phyloP scores from a whole-genome alignment of 768 basidiomycete species.

The Amanita phalloides region DNA sequence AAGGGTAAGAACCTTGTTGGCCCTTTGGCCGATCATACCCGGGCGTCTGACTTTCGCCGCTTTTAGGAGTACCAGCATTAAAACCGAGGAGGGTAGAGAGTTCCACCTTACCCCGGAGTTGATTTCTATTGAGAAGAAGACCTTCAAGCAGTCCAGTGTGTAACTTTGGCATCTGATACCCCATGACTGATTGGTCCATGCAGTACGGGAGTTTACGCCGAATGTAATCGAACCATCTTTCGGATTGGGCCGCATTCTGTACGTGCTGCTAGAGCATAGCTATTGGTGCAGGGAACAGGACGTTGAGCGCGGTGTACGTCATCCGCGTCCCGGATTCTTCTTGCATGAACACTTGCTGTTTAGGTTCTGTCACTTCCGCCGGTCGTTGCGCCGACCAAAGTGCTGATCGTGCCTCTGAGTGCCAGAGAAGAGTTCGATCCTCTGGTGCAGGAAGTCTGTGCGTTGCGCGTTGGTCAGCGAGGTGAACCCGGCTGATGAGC shows the following conservation, averaged over 20 bases:
- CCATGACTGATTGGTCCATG: not conserved
- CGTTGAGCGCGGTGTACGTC: conserved; percentile 74
- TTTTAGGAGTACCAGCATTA: conserved; percentile 37
- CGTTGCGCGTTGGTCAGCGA: conserved; percentile 24
- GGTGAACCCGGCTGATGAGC: not conserved
- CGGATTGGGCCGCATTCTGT: conserved; percentile 92
- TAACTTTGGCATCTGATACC: conserved; percentile 8
- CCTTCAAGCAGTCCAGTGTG: conserved; percentile 79
- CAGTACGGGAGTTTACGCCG: conserved; percentile 91
- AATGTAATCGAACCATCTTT: conserved; percentile 99
- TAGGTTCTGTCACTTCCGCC: conserved; percentile 88
- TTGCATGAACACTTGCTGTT: conserved; percentile 6
- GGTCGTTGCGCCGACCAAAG: conserved; percentile 90
- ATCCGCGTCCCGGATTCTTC: conserved; percentile 7
- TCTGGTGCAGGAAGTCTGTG: conserved; percentile 83
- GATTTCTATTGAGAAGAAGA: conserved; percentile 71
- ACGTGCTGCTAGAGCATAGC: conserved; percentile 87
- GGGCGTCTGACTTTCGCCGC: not conserved
- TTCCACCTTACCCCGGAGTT: conserved; percentile 66
- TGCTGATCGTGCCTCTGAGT: conserved; percentile 91
- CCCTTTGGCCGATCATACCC: conserved; percentile 1
- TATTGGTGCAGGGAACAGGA: conserved; percentile 95
- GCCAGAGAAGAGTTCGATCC: conserved; percentile 77
- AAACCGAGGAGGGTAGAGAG: conserved; percentile 47
- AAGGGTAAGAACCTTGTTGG: conserved; percentile 43